Evolutionary conservation across 2,329 filamentous ascomycete genomes (phyloP), one percentile per base, ranked within the genome.

Genomic region (Elsinoe perseae): DNA sequence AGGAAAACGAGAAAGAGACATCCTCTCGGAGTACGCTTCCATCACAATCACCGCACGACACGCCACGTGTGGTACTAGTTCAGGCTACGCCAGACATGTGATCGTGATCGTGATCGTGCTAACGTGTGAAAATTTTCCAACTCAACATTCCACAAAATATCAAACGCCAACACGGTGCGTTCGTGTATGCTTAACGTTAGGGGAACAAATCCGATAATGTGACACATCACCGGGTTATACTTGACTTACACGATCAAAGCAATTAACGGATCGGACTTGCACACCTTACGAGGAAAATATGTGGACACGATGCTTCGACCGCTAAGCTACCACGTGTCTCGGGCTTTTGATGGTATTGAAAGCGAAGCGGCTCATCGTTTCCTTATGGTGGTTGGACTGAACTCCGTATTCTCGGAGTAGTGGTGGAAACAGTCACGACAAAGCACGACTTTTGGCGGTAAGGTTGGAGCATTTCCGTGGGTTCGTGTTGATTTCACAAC

Each of bases 101-200:
- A 52, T 52, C 48, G 30, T 21, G 30, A 52, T 52, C 48, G 30
- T 21, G 48, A 52, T 52, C 32, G 48, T 25, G 32, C 30, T 38
- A 38, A n/a, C 28, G 14, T 9, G 14, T 52, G 48, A 52, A 52
- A 52, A 52, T 52, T 52, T 52, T 52, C 32, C 5, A 36, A 32
- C 48, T 38, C 48, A 52, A 52, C 48, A 38, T 52, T 52, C 48
- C 28, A 34, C 12, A 52, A 36, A n/a, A 36, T 16, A 36, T 34
- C 12, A 34, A 52, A 38, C 28, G 32, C 48, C 48, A 52, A 52
- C 48, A 36, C 48, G 28, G 48, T 52, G 30, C 14, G 20, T 12
- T 56, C 53, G 53, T 44, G 53, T 56, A 27, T 20, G 12, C 38
- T 23, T 32, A 32, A 46, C 53, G 3, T 56, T 56, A 56, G 28